Conservation (phyloP, 2,329 filamentous ascomycete genomes). For the Cladosporium sp. region DNA sequence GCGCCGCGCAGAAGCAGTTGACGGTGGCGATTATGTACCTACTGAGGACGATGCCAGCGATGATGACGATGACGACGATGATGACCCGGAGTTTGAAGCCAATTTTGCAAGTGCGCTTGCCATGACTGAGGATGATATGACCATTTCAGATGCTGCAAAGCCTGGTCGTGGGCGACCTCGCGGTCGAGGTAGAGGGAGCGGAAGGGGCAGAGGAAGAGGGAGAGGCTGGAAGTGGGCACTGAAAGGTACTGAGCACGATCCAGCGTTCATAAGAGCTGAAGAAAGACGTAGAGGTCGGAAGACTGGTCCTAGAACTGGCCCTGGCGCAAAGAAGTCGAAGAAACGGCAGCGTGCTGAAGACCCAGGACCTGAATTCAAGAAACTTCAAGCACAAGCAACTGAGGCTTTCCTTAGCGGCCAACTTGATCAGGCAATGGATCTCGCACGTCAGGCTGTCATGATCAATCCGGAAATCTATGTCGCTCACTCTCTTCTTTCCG, state of each 20-base stretch:
- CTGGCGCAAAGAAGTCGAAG: constrained; percentile 23
- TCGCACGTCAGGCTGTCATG: constrained; percentile 46
- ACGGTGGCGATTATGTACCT: constrained; percentile 11
- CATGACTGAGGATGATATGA: constrained; percentile 4
- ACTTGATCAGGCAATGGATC: constrained; percentile 55
- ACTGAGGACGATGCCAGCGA: constrained; percentile 4
- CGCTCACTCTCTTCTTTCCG: constrained; percentile 56
- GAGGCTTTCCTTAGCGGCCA: constrained; percentile 61
- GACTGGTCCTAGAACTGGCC: constrained; percentile 10
- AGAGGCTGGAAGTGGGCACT: constrained; percentile 29
- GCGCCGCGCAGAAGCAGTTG: constrained; percentile 1
- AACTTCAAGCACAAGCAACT: constrained; percentile 61
- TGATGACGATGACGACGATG: constrained; percentile 1
- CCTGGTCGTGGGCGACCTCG: constrained; percentile 10
- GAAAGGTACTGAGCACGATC: constrained; percentile 31
- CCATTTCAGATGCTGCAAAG: not conserved
- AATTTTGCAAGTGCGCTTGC: constrained; percentile 3
- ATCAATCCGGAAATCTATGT: constrained; percentile 59
- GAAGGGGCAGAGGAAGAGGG: constrained; percentile 21
- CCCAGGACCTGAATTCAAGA: constrained; percentile 66
- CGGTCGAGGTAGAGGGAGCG: constrained; percentile 18
- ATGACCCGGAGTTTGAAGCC: constrained; percentile 9
- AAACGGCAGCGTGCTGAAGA: constrained; percentile 46
- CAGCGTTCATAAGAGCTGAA: constrained; percentile 17
- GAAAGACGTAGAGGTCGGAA: constrained; percentile 19